Base-by-base conservation (phyloP, 106 monocot species). In the Dioscorea alata region DNA sequence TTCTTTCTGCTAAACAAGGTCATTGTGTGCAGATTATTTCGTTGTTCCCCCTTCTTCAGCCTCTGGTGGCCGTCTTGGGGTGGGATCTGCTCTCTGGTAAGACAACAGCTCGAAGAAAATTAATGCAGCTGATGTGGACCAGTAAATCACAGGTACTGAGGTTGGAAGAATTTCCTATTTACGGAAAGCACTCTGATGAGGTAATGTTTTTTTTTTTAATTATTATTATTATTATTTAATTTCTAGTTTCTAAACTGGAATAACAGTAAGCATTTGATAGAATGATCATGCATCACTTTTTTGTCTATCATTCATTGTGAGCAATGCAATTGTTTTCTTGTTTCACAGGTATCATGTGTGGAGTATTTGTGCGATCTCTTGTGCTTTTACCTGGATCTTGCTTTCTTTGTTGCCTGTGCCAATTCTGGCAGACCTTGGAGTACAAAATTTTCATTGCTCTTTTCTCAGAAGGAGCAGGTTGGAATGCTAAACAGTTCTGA, bases 351-450 rank as follows among this genome's bases (percentile, higher is more conserved):
- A 63, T 87, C 86, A 25, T 97, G 86, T 68, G 77, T 92, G 72
- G 97, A 97, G 70, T 75, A 97, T 87, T 72, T 87, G 19, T 97
- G 97, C 61, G 92, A 97, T 76, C 80, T 97, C 59, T 59, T 97
- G 65, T 97, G 92, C 81, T 92, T 86, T 75, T 82, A 86, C 60
- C 77, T 97, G 60, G 97, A 97, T 83, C 69, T 97, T 85, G 92
- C 97, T 51, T 81, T 66, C 25, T 97, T 83, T 78, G 88, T 92
- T 79, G 86, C 92, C 20, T 76, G 82, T 80, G 75, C 81, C 25
- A 97, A 97, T 78, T 92, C 92, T 79, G 89, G 89, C 15, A 71
- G 48, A 16, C 23, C 64, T 33, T 97, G 92, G 96, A 79, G 79
- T 82, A 75, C 83, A 73, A 86, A 76, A 75, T 33, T 51, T 61